Base-by-base conservation (phyloP, 2,329 filamentous ascomycete genomes). In the Penicillium aurantiogriseum region DNA sequence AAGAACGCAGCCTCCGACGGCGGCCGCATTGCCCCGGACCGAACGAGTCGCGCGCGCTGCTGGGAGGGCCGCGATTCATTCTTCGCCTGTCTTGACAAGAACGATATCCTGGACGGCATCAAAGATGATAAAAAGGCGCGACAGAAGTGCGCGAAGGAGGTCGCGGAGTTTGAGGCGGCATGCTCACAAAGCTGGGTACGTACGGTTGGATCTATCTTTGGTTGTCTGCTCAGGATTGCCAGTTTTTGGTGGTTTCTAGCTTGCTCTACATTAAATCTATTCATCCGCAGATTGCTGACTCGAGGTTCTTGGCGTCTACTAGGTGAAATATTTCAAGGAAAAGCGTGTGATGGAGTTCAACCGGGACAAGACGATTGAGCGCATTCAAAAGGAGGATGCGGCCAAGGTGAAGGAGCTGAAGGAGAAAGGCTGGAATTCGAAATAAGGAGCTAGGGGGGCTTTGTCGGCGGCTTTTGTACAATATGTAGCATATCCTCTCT, bases 241-340 rank as follows among this genome's bases (percentile, higher is more conserved):
- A 36, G 4, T 5, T 35, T 38, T 25, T 11, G 25, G 23, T 25
- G 33, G 51, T 53, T 33, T 23, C 4, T 40, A 4, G 31, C 29
- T 35, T 47, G 31, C 2, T n/a, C 1, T 25, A 47, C 3, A 5
- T 25, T n/a, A 47, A 13, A n/a, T 36, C 8, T 23, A n/a, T 36
- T n/a, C 21, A 17, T 23, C 23, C 7, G n/a, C 25, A 9, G 7
- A n/a, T 49, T 35, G 33, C 40, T 45, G 17, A 52, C 40, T 35
- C 17, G 10, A 31, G 3, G 23, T 31, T 38, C 10, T 33, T 47
- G 11, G 8, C 21, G 19, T 47, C 15, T 36, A 15, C 21, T 67
- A 94, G 91, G 90, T 97, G 60, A 91, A 92, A 77, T 97, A 99
- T 77, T 99, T 99, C 79, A 97, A 97, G 81, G 92, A 97, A 77